phyloP scores from a whole-genome alignment of 2,329 filamentous ascomycete genomes.

The Monosporascus sp. region DNA sequence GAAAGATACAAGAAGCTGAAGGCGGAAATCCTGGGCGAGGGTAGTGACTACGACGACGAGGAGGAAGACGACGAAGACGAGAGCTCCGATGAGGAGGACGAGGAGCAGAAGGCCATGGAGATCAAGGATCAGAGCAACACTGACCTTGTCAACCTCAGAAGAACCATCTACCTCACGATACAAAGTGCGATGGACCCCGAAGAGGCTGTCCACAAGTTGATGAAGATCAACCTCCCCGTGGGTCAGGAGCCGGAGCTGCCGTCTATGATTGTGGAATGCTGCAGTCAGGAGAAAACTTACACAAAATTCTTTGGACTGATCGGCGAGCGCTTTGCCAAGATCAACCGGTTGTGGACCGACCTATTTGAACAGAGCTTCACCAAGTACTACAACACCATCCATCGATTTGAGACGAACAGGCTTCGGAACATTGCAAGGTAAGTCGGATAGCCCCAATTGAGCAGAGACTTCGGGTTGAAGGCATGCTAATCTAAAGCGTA shows the following conservation, averaged over 20 bases:
- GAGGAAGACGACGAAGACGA: slow-evolving; percentile 59
- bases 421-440: slow-evolving; percentile 76
- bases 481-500: slow-evolving; percentile 18
- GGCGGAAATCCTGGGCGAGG: slow-evolving; percentile 90
- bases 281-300: slow-evolving; percentile 93
- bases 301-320: slow-evolving; percentile 96
- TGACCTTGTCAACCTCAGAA: slow-evolving; percentile 85
- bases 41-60: slow-evolving; percentile 76
- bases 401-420: slow-evolving; percentile 93
- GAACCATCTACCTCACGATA: slow-evolving; percentile 95
- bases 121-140: slow-evolving; percentile 98
- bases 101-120: slow-evolving; percentile 78
- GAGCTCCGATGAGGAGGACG: slow-evolving; percentile 66
- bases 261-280: slow-evolving; percentile 96
- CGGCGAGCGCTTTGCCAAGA: slow-evolving; percentile 89
- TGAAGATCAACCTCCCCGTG: slow-evolving; percentile 83
- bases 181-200: slow-evolving; percentile 96
- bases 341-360: slow-evolving; percentile 91
- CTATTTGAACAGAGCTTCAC: slow-evolving; percentile 86
- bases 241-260: slow-evolving; percentile 87
- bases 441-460: too few relatives aligned
- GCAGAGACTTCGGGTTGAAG: too few relatives aligned
- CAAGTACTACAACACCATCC: slow-evolving; percentile 96
- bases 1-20: slow-evolving; percentile 85
- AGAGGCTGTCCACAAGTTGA: slow-evolving; percentile 94